Percentiles rank a stretch among this genome's conserved stretches.
phyloP scores from a whole-genome alignment of 768 basidiomycete genomes.

The Naganishia randhawae region DNA sequence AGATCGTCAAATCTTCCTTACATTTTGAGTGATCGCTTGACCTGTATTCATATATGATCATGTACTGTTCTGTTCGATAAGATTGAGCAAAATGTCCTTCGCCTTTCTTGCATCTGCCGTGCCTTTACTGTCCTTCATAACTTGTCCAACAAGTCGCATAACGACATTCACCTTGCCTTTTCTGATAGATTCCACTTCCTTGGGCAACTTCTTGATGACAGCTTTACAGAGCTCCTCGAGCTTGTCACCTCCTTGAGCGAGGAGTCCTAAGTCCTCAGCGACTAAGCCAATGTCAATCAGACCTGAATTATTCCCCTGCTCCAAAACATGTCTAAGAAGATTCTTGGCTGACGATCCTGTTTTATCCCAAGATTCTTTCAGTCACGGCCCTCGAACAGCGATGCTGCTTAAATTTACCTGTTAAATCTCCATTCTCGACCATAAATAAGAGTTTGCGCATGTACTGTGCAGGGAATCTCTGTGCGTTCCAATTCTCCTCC shows the following conservation, averaged over 20 bases:
- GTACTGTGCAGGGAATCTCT: constrained; percentile 61
- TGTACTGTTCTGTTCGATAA: constrained; percentile 24
- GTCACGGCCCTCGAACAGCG: not conserved
- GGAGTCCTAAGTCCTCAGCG: constrained; percentile 26
- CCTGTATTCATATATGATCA: constrained; percentile 6
- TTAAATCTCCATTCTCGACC: constrained; percentile 64
- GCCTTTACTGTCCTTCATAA: constrained; percentile 78
- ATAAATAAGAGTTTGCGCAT: constrained; percentile 75
- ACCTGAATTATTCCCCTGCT: constrained; percentile 38
- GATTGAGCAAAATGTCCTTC: constrained; percentile 54
- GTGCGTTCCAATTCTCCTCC: constrained; percentile 59
- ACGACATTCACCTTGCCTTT: constrained; percentile 71
- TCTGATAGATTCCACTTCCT: constrained; percentile 63
- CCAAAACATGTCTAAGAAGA: constrained; percentile 69
- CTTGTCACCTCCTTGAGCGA: constrained; percentile 21
- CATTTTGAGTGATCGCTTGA: constrained; percentile 6
- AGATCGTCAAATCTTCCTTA: constrained; percentile 24
- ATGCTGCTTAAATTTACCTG: constrained; percentile 56
- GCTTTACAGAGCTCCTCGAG: constrained; percentile 58
- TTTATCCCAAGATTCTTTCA: not conserved
- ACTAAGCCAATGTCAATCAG: constrained; percentile 16
- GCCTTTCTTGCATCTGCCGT: constrained; percentile 68
- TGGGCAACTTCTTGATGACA: constrained; percentile 65
- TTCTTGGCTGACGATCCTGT: constrained; percentile 73
- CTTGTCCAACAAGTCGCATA: constrained; percentile 74